These are phyloP conservation scores for Artemisia annua DNA, from an alignment of 129 eudicot species.

Conservation along the genomic window DNA sequence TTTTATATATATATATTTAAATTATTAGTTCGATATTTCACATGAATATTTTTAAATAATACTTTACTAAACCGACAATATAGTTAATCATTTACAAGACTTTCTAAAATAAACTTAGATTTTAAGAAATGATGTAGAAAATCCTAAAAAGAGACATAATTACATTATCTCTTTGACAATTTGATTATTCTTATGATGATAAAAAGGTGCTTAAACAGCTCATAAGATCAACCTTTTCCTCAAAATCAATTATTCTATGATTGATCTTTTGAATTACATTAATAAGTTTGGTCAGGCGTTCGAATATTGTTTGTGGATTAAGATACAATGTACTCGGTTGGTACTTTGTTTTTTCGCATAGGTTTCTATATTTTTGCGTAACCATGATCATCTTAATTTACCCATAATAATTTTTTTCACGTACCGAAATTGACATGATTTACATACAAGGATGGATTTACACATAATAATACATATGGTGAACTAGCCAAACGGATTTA, in stretches of 20 bases:
- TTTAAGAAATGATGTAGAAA: conserved; percentile 33
- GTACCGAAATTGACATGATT: no score
- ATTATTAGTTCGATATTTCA: no score
- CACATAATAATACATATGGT: no score
- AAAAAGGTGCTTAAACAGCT: conserved; percentile 33
- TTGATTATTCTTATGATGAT: conserved; percentile 17
- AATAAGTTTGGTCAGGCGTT: neutral
- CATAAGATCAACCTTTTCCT: conserved; percentile 29
- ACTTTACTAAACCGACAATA: neutral
- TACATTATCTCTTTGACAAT: conserved; percentile 32
- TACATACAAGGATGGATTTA: no score
- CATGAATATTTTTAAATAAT: no score
- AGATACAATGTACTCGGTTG: neutral
- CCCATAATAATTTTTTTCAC: no score
- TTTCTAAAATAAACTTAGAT: conserved; percentile 11
- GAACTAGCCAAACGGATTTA: no score
- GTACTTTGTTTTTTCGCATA: no score
- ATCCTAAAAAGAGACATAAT: conserved; percentile 20
- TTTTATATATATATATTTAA: no score
- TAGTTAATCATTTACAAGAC: neutral
- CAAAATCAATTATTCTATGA: conserved; percentile 31
- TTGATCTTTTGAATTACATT: conserved; percentile 18
- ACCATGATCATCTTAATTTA: no score
- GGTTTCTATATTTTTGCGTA: no score
- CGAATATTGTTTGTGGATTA: neutral